Evolutionary conservation across 1,284 basidiomycete genomes (phyloP).

Genomic region (Meripilus lineatus): DNA sequence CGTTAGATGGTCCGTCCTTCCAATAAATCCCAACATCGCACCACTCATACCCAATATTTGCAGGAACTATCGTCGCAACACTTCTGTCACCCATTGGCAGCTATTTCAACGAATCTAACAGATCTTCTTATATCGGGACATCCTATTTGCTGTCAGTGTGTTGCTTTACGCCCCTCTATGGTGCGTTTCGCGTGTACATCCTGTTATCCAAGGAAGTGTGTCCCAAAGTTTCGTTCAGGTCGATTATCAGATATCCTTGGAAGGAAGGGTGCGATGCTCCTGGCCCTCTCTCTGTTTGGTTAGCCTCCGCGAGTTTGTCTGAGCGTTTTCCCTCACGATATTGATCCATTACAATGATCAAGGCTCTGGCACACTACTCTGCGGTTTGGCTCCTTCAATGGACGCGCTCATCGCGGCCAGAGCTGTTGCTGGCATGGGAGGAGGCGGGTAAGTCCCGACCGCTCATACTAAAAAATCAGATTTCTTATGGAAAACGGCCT

Average conservation of each 20-base stretch:
- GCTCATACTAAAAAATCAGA: conserved; percentile 15
- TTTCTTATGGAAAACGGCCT: conserved; percentile 10
- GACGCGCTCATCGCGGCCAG: conserved; percentile 75
- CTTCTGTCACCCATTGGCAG: conserved; percentile 76
- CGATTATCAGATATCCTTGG: conserved; percentile 86
- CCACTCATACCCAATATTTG: neutral
- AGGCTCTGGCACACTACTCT: conserved; percentile 80
- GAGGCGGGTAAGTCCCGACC: conserved; percentile 63
- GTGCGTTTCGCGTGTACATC: conserved; percentile 33
- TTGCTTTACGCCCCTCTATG: conserved; percentile 88
- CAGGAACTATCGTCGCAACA: conserved; percentile 76
- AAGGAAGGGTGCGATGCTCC: conserved; percentile 78
- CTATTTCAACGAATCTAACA: conserved; percentile 72
- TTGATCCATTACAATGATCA: too few species aligned
- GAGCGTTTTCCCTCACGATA: conserved; percentile 10
- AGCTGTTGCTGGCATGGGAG: conserved; percentile 85
- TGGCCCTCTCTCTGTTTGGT: conserved; percentile 81
- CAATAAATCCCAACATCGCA: neutral
- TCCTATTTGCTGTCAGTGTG: conserved; percentile 85
- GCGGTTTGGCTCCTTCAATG: conserved; percentile 83
- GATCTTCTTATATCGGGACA: conserved; percentile 84
- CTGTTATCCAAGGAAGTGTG: too few species aligned
- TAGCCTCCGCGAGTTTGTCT: conserved; percentile 13
- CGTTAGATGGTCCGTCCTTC: conserved; percentile 59
- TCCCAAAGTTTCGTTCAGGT: conserved; percentile 40